Base-by-base conservation (phyloP, 208 protist genomes). In the Leishmania arabica region DNA sequence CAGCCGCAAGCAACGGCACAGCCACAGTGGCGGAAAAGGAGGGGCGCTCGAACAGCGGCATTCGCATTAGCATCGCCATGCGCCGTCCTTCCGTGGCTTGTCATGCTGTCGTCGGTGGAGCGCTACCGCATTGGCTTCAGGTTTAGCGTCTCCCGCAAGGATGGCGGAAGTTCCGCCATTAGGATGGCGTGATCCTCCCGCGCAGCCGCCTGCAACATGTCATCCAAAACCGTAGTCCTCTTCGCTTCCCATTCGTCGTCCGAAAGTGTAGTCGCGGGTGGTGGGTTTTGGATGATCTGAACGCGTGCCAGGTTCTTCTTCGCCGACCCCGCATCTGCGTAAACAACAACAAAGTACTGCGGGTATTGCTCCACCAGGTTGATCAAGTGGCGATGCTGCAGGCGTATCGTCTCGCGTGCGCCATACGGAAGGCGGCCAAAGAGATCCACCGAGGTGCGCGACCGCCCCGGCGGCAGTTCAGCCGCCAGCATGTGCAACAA, bases 311-410 rank as follows among this genome's bases (percentile, higher is more conserved):
- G 34, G 51, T 80, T 79, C 54, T 69, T 83, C 47, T 54, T 7
- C n/a, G 49, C 37, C 2, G 70, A 71, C 34, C 74, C 27, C 15
- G 75, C 77, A 62, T 87, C 83, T 42, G 75, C 56, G 79, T 87
- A 89, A 3, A 89, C 86, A 21, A 93, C 81, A 15, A 87, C 51
- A 47, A 93, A 93, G 66, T 86, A 89, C 75, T 91, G 72, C 17
- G 90, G 90, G 62, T 93, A 86, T 6, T 58, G 75, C 34, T 83
- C 78, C 47, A 90, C 54, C 21, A 93, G 68, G n/a, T 76, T 65
- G 27, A 89, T 40, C 15, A 91, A 8, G 70, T 81, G 80, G 9
- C 82, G 70, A 64, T 85, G 64, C 31, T 71, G 70, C 47, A 68
- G 45, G 9, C 84, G 84, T 27, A 91, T 74, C 27, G 84, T 78